Conservation (phyloP, 306 rosid genomes). For the Citrullus amarus region DNA sequence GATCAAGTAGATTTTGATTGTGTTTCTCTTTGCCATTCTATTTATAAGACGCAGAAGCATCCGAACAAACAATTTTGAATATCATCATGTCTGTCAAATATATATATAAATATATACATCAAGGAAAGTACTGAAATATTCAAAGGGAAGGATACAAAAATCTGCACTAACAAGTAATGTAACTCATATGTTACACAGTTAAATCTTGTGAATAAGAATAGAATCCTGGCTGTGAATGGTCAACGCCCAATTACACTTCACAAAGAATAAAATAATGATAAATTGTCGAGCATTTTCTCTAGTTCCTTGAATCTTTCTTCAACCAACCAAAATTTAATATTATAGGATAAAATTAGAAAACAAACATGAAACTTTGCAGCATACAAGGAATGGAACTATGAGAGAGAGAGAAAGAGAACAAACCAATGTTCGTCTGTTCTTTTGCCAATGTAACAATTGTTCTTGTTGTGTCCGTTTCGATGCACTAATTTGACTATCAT, state of each 20-base stretch:
- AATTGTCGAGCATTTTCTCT: not conserved
- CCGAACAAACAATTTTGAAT: not conserved
- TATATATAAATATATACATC: not conserved
- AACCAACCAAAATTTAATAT: not conserved
- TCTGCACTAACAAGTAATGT: not conserved
- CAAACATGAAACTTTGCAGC: not conserved
- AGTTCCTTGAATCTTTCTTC: not conserved
- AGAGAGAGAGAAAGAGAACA: slow-evolving; percentile 10
- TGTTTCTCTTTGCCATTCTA: not conserved
- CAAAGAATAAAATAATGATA: not conserved
- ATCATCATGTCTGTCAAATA: not conserved
- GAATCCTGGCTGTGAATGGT: not conserved
- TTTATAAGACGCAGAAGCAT: not conserved
- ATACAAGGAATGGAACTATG: not conserved
- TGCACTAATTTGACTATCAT: slow-evolving; percentile 14
- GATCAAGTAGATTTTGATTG: not conserved
- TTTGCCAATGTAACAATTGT: slow-evolving; percentile 72
- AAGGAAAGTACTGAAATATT: not conserved
- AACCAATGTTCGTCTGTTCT: slow-evolving; percentile 72
- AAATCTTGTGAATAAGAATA: not conserved
- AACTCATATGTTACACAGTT: not conserved
- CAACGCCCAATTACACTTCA: not conserved
- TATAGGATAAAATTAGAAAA: not conserved
- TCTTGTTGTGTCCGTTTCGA: slow-evolving; percentile 63
- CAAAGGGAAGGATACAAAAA: not conserved